Base-by-base conservation (phyloP, 108 stramenopile genomes). In the Epithemia pelagica region DNA sequence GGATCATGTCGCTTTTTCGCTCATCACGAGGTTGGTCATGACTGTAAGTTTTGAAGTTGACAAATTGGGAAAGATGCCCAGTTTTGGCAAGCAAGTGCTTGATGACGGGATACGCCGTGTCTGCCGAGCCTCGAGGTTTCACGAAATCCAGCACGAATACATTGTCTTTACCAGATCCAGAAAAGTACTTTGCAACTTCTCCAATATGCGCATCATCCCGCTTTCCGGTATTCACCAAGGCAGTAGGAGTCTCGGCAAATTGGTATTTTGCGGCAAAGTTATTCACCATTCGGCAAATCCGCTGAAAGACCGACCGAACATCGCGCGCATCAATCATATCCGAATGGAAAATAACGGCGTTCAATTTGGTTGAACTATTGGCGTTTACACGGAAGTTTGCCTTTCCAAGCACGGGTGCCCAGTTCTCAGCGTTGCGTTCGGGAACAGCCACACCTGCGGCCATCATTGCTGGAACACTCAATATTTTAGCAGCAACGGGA, bases 21-120 rank as follows among this genome's bases (percentile, higher is more conserved):
- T 60, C 20, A 51, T 82, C 81, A 28, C 73, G 53, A 8, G 77
- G 74, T 15, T 69, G 15, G 64, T 70, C 77, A 68, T 86, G 85
- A n/a, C 71, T 59, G 55, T 81, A 76, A 0, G 77, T 86, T 19
- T 72, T 76, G 61, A 81, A 82, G 66, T 86, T 86, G 28, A 86
- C 77, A 61, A 86, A 86, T 37, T 63, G 62, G 37, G 62, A 63
- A 2, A 63, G 21, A 32, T 33, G 32, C n/a, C 62, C 62, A 32
- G 24, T 23, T 21, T 63, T 30, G 10, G 62, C 25, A 19, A 66
- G 20, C 54, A 80, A 63, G 18, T 61, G 58, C 62, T 86, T 86
- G 56, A 86, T 68, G 23, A 81, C 79, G 7, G 74, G 69, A 63
- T 86, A 86, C 18, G 81, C 85, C 58, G 74, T 61, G 59, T 86